Conservation (phyloP, 352 stramenopile genomes). For the Elongisporangium anandrum region DNA sequence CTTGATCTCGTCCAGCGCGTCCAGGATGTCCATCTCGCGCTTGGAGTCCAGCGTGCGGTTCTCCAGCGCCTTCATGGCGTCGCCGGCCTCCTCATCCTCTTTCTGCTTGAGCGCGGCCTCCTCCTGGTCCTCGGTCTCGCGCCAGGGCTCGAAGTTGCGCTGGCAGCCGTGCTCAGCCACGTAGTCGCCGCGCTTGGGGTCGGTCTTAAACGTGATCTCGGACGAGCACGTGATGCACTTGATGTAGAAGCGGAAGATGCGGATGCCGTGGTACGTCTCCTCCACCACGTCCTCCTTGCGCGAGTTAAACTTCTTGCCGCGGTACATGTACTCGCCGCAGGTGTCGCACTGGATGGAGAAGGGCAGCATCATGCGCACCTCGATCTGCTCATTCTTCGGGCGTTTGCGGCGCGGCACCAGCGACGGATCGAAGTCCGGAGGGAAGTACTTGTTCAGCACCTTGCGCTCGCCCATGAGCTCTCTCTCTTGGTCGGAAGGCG, state of each 20-base stretch:
- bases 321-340: constrained; percentile 99
- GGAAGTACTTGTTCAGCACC: constrained; percentile 99
- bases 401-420: constrained; percentile 93
- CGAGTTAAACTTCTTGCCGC: constrained; percentile 99
- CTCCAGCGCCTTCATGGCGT: constrained; percentile 98
- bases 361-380: constrained; percentile 99
- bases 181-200: constrained; percentile 98
- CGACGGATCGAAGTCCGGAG: constrained; percentile 97
- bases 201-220: constrained; percentile 98
- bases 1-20: constrained; percentile 98
- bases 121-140: constrained; percentile 82
- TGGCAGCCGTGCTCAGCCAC: constrained; percentile 95
- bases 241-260: constrained; percentile 97
- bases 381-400: constrained; percentile 93
- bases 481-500: constrained; percentile 1
- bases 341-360: constrained; percentile 97
- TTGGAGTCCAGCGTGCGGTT: constrained; percentile 98
- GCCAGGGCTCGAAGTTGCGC: constrained; percentile 97
- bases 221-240: constrained; percentile 94
- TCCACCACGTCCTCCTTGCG: constrained; percentile 96
- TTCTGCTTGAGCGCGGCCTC: constrained; percentile 63
- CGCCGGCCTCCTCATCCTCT: constrained; percentile 92
- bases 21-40: constrained; percentile 98
- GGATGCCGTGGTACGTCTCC: constrained; percentile 96
- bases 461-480: constrained; percentile 98